A percentile compares a stretch with the other conserved stretches of the same genome.
Conservation (phyloP, 768 basidiomycete species). For the Tylopilus plumbeoviolaceoides region DNA sequence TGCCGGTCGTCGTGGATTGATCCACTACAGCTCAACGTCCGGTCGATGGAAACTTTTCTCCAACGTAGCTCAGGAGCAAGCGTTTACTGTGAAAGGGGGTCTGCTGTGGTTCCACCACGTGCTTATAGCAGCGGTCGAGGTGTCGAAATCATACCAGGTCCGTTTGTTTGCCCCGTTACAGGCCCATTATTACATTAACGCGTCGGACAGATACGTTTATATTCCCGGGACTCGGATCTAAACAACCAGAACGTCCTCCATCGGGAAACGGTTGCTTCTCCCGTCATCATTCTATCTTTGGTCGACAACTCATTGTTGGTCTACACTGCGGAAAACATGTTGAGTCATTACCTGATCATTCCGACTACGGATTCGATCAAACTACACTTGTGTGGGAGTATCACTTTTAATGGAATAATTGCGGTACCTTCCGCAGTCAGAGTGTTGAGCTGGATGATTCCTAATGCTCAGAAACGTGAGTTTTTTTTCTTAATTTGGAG, state of each 20-base stretch:
- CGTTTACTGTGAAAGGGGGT: slow-evolving; percentile 85
- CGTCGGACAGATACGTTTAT: slow-evolving; percentile 72
- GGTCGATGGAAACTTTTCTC: slow-evolving; percentile 94
- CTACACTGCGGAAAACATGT: slow-evolving; percentile 90
- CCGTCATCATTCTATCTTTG: slow-evolving; percentile 83
- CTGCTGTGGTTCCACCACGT: slow-evolving; percentile 97
- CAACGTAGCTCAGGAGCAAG: slow-evolving; percentile 78
- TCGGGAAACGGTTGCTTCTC: slow-evolving; percentile 68
- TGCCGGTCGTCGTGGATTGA: slow-evolving; percentile 85
- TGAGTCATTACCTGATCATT: slow-evolving; percentile 88
- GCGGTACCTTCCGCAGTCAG: slow-evolving; percentile 78
- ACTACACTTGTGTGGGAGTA: slow-evolving; percentile 89
- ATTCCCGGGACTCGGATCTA: slow-evolving; percentile 88
- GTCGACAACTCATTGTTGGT: slow-evolving; percentile 94
- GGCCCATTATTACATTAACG: not conserved
- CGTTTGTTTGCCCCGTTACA: slow-evolving; percentile 13
- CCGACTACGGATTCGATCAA: slow-evolving; percentile 81
- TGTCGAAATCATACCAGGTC: slow-evolving; percentile 74
- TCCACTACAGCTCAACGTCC: slow-evolving; percentile 91
- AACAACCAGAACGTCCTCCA: slow-evolving; percentile 80
- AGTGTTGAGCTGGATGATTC: slow-evolving; percentile 97
- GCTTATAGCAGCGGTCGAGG: slow-evolving; percentile 85
- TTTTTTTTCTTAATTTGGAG: slow-evolving; percentile 15
- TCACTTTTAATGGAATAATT: slow-evolving; percentile 89
- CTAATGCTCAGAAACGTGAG: slow-evolving; percentile 87